Evolutionary conservation across 2,329 filamentous ascomycete species (phyloP), one percentile per base, ranked within the genome.

Genomic region (Aspergillus tubingensis): DNA sequence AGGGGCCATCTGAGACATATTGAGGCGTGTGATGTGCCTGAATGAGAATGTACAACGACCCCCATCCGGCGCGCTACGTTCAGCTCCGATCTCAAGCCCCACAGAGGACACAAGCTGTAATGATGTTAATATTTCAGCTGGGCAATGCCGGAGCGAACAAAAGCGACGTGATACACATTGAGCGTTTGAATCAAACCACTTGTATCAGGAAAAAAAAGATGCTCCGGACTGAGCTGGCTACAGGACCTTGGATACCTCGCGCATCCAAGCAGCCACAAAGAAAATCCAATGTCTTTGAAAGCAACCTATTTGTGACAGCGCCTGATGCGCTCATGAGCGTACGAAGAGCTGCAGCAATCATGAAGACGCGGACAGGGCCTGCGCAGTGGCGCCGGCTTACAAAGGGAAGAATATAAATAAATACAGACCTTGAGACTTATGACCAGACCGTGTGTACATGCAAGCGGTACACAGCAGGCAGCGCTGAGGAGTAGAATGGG

Each of bases 251-350:
- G 62, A 81, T 0, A 30, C 27, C 27, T 30, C 27, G 8, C 78
- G 79, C 1, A 79, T 75, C 69, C 79, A 82, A 25, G 81, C 66
- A 1, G 81, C 79, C 84, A 89, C 87, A 55, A 84, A 84, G 3
- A 77, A 74, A 11, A 84, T 86, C 39, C 87, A 81, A 81, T 65
- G 85, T 80, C 67, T 87, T 83, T 51, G 82, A 81, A 0, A 72
- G 69, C 27, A 90, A 81, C 74, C 91, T 80, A 70, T 91, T 89
- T 30, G 86, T 84, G 36, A 91, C 86, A 2, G 85, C 85, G 19
- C 87, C 87, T 36, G 86, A 86, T 7, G 87, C 88, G 65, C 88
- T 87, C 0, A 87, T 88, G 8, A 91, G 71, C 0, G 86, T 84
- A 30, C 82, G 82, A 3, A 36, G 10, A 36, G 32, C 11, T 11